A percentile compares a stretch with the other conserved stretches of the same genome.
Evolutionary conservation across 2,329 filamentous ascomycete genomes (phyloP).

Genomic region (Fusarium avenaceum): DNA sequence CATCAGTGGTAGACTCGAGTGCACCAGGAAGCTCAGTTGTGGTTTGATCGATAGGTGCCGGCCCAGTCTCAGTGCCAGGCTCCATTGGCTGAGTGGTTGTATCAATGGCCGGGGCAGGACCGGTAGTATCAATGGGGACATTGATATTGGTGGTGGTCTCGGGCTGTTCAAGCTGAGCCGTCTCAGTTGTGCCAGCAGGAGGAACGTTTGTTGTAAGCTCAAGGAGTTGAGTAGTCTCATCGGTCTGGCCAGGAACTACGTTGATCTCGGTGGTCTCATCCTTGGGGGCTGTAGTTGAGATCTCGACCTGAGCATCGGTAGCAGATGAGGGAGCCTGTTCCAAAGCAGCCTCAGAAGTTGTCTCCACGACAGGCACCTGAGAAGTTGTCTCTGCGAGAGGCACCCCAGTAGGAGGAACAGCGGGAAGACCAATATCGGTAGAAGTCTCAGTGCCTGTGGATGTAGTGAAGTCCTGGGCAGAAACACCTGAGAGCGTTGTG

Average conservation of each 20-base stretch:
- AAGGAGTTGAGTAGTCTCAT: neutral
- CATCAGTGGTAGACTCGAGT: too few relatives aligned
- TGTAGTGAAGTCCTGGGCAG: constrained; percentile 3
- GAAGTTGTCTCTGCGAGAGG: neutral
- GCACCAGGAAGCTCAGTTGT: too few relatives aligned
- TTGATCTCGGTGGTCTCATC: neutral
- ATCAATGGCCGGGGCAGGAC: neutral
- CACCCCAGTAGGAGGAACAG: neutral
- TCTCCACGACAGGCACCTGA: neutral
- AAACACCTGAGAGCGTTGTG: neutral
- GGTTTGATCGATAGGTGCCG: too few relatives aligned
- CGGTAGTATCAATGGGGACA: neutral
- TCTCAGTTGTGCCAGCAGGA: neutral
- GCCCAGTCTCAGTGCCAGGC: too few relatives aligned
- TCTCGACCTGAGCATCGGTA: neutral
- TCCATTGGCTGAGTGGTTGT: neutral
- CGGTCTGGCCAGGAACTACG: neutral
- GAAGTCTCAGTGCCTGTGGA: neutral
- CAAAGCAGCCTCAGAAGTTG: neutral
- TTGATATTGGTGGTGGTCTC: neutral
- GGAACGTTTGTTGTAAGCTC: neutral
- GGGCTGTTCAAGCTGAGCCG: too few relatives aligned
- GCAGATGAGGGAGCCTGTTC: neutral
- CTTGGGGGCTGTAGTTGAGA: neutral
- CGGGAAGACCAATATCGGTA: accelerated